phyloP scores from a whole-genome alignment of 345 rosid genomes.

The Salix caprea region DNA sequence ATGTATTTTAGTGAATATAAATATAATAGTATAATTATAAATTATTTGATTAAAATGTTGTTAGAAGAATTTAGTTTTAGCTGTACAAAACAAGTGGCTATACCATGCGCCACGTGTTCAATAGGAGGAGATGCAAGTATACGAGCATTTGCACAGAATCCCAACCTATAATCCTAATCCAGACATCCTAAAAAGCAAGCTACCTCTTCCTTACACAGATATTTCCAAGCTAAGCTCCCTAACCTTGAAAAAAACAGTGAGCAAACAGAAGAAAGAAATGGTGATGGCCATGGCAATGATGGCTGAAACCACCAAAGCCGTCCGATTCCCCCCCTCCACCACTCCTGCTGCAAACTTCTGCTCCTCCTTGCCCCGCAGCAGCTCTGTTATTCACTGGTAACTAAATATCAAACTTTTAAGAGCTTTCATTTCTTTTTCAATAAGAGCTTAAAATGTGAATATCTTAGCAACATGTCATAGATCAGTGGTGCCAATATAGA shows the following conservation, averaged over 20 bases:
- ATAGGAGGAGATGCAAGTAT: not conserved
- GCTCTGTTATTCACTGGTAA: not conserved
- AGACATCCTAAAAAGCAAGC: not conserved
- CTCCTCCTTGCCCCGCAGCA: constrained; percentile 45
- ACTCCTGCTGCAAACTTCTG: constrained; percentile 34
- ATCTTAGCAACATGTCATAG: not conserved
- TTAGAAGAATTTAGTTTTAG: no score
- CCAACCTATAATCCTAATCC: not conserved
- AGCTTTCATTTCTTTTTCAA: not conserved
- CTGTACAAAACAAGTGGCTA: not conserved
- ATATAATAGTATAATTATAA: no score
- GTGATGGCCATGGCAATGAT: constrained; percentile 28
- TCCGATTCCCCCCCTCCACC: constrained; percentile 47
- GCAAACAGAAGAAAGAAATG: not conserved
- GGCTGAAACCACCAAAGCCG: constrained; percentile 62
- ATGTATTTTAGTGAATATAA: no score
- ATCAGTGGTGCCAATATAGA: not conserved
- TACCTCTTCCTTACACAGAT: not conserved
- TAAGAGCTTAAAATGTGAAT: not conserved
- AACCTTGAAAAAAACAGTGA: not conserved
- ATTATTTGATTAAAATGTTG: no score
- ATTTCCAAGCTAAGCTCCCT: not conserved
- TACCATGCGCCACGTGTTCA: not conserved
- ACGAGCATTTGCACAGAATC: not conserved
- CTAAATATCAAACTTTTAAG: not conserved